phyloP scores from a whole-genome alignment of 345 rosid species.

The Theobroma cacao region DNA sequence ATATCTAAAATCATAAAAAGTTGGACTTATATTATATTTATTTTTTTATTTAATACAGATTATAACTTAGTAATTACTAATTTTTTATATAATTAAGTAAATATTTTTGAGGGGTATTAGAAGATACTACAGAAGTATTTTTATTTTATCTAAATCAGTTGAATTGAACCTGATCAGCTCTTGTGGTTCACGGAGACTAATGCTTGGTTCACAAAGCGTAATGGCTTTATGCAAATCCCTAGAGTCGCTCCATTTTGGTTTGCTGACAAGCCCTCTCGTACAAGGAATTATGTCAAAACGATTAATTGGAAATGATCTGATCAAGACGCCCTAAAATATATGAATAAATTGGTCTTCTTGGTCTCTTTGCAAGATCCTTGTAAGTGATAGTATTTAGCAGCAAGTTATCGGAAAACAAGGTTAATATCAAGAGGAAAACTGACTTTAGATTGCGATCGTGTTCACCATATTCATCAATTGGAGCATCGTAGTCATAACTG shows the following conservation, averaged over 20 bases:
- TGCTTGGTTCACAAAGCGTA: constrained; percentile 73
- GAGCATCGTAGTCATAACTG: constrained; percentile 76
- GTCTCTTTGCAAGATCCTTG: no score
- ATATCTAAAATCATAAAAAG: no score
- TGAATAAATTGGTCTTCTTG: no score
- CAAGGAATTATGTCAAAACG: not conserved
- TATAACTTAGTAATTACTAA: no score
- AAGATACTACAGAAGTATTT: no score
- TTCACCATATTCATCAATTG: constrained; percentile 74
- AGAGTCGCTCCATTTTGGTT: constrained; percentile 88
- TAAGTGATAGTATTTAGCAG: not conserved
- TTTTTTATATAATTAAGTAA: no score
- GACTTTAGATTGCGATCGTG: not conserved
- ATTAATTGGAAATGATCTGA: not conserved
- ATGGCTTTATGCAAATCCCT: constrained; percentile 78
- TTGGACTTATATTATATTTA: no score
- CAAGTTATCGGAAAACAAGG: not conserved
- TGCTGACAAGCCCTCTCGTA: constrained; percentile 53
- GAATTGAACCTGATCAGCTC: constrained; percentile 3
- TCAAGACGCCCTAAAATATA: no score
- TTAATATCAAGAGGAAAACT: not conserved
- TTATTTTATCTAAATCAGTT: not conserved
- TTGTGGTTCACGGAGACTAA: constrained; percentile 57
- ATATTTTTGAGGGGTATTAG: no score
- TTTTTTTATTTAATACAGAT: no score